A percentile compares a stretch with the other conserved stretches of the same genome.
phyloP scores from a whole-genome alignment of 345 rosid genomes.

The Toxicodendron radicans region DNA sequence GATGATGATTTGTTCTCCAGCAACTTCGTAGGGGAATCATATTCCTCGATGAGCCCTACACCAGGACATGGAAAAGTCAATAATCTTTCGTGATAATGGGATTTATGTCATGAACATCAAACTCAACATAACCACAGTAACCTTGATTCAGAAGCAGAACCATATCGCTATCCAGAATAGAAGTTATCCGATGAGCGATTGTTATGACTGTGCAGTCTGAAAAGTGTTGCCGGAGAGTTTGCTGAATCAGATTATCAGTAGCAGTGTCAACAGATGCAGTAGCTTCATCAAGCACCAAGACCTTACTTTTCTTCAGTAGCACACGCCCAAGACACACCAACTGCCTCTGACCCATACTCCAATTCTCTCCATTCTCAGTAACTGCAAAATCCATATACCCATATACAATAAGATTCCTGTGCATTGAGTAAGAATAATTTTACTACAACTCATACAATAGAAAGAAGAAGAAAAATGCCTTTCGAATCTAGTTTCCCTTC shows the following conservation, averaged over 20 bases:
- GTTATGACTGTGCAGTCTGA: constrained; percentile 50
- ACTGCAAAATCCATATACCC: constrained; percentile 25
- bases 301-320: constrained; percentile 47
- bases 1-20: constrained; percentile 60
- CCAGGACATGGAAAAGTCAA: neutral
- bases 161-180: constrained; percentile 20
- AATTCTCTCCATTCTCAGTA: constrained; percentile 58
- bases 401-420: neutral
- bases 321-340: constrained; percentile 58
- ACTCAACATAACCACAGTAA: neutral
- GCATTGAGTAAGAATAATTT: neutral
- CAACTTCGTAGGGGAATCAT: constrained; percentile 56
- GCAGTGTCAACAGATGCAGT: constrained; percentile 64
- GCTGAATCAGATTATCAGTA: constrained; percentile 59
- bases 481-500: constrained; percentile 46
- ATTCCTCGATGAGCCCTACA: constrained; percentile 65
- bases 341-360: constrained; percentile 75
- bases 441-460: neutral
- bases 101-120: neutral
- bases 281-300: constrained; percentile 63
- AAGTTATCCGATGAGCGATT: constrained; percentile 54
- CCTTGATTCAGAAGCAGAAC: neutral
- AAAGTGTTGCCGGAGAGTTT: constrained; percentile 46
- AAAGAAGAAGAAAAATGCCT: constrained; percentile 26
- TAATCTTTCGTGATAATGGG: neutral